Conservation (phyloP, 495 filamentous ascomycete genomes). For the Elaphomyces granulatus region DNA sequence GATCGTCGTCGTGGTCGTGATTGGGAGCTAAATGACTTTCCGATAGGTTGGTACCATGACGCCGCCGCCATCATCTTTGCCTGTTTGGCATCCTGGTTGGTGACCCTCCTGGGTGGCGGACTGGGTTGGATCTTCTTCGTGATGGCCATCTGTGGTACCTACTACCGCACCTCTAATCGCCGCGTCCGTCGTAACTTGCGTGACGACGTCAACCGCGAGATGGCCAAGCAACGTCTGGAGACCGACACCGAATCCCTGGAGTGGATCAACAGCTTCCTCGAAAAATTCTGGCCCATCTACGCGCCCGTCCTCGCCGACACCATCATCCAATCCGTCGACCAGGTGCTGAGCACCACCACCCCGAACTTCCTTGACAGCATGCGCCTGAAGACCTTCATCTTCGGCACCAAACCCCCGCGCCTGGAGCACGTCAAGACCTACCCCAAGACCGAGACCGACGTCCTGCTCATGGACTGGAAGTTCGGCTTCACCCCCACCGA, state of each 20-base stretch:
- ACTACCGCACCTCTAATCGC: conserved; percentile 91
- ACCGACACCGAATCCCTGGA: conserved; percentile 89
- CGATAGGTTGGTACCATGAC: conserved; percentile 95
- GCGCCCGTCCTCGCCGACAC: conserved; percentile 84
- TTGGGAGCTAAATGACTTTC: conserved; percentile 1
- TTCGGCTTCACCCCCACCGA: conserved; percentile 98
- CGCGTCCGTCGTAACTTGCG: conserved; percentile 91
- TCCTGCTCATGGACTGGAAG: conserved; percentile 98
- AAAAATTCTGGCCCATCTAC: conserved; percentile 99
- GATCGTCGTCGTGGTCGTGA: background rate
- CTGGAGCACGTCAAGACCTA: conserved; percentile 98
- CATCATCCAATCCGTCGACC: conserved; percentile 84
- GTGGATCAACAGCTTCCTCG: conserved; percentile 97
- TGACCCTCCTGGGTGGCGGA: conserved; percentile 79
- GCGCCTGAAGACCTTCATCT: conserved; percentile 75
- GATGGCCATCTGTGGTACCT: conserved; percentile 83
- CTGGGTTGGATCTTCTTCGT: conserved; percentile 85
- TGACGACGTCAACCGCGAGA: conserved; percentile 86
- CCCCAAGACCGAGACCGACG: conserved; percentile 87
- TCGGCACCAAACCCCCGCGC: conserved; percentile 88
- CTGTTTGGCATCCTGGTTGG: conserved; percentile 77
- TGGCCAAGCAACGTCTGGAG: conserved; percentile 77
- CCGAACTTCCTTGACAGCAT: conserved; percentile 89
- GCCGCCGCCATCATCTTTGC: conserved; percentile 84
- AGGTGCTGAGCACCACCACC: conserved; percentile 81